Evolutionary conservation across 116 monocot genomes (phyloP), one percentile per base, ranked within the genome.

Genomic region (Papilionanthe hybrid): DNA sequence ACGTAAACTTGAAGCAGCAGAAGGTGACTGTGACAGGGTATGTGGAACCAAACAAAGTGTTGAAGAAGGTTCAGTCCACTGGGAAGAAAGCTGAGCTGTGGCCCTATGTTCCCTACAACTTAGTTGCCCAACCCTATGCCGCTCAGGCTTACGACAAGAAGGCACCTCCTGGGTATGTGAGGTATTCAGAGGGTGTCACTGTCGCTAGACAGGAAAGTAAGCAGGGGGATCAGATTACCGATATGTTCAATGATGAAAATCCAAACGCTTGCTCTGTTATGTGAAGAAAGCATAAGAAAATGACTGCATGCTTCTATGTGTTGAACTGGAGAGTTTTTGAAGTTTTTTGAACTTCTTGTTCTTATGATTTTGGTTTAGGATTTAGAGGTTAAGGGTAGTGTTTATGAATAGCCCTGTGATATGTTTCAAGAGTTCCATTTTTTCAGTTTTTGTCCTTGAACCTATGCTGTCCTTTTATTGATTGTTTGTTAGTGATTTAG

Each of bases 31-130:
- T 89, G 79, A 82, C 72, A 7, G 93, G 93, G 10, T 91, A 84
- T 66, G 89, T 88, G 72, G 91, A 93, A 22, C 79, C 89, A 30
- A 85, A 78, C 66, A 89, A 93, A 78, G 89, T 93, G 63, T 44
- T 93, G 37, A 85, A 85, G 83, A 93, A 82, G 83, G 87, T 63
- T 9, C 85, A 86, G 76, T 80, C 84, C 19, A 89, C 89, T 47
- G 91, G 89, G 55, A 93, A 93, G 87, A 87, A 81, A 57, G 83
- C 75, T 5, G 91, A 93, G 88, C 27, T 93, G 5, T 93, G 93
- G 91, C 89, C 91, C 20, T 93, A 88, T 55, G 91, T 93, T 18
- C 86, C 86, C 12, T 87, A 86, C 82, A 82, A 78, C 57, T 41
- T 83, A 22, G 86, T 83, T 13, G 19, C n/a, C 19, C 67, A 83